phyloP scores from a whole-genome alignment of 441 rosid genomes.

The Raphanus hybrid region DNA sequence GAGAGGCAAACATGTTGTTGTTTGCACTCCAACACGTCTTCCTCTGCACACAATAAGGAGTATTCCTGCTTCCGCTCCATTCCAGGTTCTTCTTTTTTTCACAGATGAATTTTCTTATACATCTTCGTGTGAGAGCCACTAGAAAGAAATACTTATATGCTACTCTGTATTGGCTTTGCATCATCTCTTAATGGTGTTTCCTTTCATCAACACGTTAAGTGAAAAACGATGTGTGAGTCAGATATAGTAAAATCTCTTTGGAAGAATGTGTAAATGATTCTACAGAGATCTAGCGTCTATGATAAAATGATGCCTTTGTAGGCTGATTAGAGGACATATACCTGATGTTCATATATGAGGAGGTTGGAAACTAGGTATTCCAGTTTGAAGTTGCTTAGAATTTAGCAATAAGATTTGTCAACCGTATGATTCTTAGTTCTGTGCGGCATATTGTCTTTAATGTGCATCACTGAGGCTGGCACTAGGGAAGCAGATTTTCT shows the following conservation, averaged over 20 bases:
- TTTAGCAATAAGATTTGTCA: background rate
- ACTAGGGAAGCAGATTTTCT: background rate
- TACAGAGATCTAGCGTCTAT: conserved; percentile 23
- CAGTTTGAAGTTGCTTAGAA: background rate
- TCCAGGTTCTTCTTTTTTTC: conserved; percentile 51
- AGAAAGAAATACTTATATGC: background rate
- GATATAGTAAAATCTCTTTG: background rate
- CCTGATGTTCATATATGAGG: background rate
- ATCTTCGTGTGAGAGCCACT: background rate
- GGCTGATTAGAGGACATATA: background rate
- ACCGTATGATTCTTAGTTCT: background rate
- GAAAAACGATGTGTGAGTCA: background rate
- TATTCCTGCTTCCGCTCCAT: conserved; percentile 65
- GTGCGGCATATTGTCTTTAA: background rate
- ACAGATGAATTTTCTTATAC: background rate
- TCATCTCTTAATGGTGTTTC: conserved; percentile 12
- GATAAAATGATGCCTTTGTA: conserved; percentile 6
- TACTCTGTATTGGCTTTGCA: background rate
- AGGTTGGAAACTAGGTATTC: background rate
- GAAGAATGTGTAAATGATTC: conserved; percentile 5
- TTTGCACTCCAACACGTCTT: conserved; percentile 58
- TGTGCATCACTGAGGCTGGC: background rate
- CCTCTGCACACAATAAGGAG: conserved; percentile 61
- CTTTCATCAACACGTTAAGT: background rate
- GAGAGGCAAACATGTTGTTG: conserved; percentile 56